These are phyloP conservation scores for Sporothrix sp. DNA, from an alignment of 2,329 filamentous ascomycete genomes.

Conservation along the genomic window DNA sequence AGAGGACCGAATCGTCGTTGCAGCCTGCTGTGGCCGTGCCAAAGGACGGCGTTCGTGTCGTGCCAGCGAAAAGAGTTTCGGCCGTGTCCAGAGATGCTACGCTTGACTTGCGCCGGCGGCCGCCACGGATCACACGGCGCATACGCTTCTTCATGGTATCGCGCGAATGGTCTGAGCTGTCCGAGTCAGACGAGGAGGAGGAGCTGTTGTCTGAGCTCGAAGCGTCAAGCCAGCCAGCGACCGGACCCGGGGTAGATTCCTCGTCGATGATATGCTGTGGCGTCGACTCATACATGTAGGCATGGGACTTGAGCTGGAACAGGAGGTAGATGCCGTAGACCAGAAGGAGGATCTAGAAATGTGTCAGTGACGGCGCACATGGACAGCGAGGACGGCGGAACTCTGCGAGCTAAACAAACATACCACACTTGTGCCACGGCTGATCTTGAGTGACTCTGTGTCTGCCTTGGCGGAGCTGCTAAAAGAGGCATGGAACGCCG, in stretches of 20 bases:
- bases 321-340: constrained; percentile 77
- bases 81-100: constrained; percentile 50
- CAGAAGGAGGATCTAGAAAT: constrained; percentile 55
- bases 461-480: constrained; percentile 53
- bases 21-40: constrained; percentile 26
- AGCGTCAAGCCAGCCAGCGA: constrained; percentile 71
- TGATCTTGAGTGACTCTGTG: constrained; percentile 66
- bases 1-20: constrained; percentile 28
- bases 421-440: constrained; percentile 79
- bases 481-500: constrained; percentile 88
- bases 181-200: constrained; percentile 48
- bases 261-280: constrained; percentile 90
- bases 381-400: no score
- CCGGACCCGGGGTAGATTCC: constrained; percentile 75
- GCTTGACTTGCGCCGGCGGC: constrained; percentile 48
- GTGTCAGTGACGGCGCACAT: neutral
- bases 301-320: constrained; percentile 86
- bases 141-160: constrained; percentile 54
- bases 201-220: constrained; percentile 31
- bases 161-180: constrained; percentile 37
- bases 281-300: constrained; percentile 86
- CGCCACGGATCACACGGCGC: constrained; percentile 40
- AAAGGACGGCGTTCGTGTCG: constrained; percentile 33
- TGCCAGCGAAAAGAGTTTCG: constrained; percentile 19
- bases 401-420: no score